phyloP scores from a whole-genome alignment of 768 basidiomycete species.

The Lenzites betulinus region DNA sequence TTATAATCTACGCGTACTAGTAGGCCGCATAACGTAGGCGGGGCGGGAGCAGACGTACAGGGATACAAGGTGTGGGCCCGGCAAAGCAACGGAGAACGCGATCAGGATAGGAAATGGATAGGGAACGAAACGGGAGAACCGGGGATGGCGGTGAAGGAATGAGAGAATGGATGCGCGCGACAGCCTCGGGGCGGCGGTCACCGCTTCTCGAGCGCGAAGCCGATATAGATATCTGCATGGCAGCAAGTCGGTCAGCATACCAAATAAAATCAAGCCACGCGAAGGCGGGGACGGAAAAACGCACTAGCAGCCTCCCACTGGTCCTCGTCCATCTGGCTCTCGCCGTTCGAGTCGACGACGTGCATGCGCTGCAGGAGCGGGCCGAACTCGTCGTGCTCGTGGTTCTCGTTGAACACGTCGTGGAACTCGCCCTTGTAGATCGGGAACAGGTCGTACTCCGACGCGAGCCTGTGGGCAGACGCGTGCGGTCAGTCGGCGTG shows the following conservation, averaged over 20 bases:
- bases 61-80: background rate
- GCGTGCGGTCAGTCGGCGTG: background rate
- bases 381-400: conserved; percentile 76
- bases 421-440: conserved; percentile 90
- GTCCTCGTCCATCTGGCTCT: conserved; percentile 90
- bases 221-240: conserved; percentile 83
- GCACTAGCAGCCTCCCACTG: conserved; percentile 99
- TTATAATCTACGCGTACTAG: background rate
- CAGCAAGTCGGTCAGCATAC: background rate
- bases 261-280: background rate
- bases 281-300: conserved; percentile 34
- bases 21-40: background rate
- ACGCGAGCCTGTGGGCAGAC: conserved; percentile 64
- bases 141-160: background rate
- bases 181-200: conserved; percentile 5
- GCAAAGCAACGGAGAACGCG: background rate
- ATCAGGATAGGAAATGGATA: background rate
- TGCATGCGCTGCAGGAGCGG: conserved; percentile 89
- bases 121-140: background rate
- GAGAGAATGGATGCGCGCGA: background rate
- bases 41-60: background rate
- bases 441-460: conserved; percentile 72
- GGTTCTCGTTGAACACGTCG: conserved; percentile 81
- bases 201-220: conserved; percentile 85
- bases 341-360: conserved; percentile 83